phyloP scores from a whole-genome alignment of 805 yeast species.

The Saturnispora saitoi region DNA sequence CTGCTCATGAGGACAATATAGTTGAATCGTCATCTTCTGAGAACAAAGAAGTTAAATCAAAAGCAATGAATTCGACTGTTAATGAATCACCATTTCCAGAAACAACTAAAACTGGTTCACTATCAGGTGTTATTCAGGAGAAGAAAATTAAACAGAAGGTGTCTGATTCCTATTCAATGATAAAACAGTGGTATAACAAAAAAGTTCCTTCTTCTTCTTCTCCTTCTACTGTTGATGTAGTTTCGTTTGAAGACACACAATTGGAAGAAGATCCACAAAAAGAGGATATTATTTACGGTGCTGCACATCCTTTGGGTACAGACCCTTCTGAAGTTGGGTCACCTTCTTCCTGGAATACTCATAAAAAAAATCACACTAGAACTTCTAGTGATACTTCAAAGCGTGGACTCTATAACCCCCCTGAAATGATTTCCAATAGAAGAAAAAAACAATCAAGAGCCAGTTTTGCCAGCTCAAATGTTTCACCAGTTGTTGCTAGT shows the following conservation, averaged over 20 bases:
- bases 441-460: constrained; percentile 21
- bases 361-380: neutral
- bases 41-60: neutral
- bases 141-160: constrained; percentile 20
- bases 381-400: neutral
- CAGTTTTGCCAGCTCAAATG: neutral
- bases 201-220: neutral
- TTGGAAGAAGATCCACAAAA: neutral
- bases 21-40: neutral
- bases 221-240: neutral
- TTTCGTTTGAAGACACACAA: neutral
- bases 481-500: neutral
- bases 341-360: neutral
- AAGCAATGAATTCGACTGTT: neutral
- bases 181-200: constrained; percentile 63
- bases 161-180: constrained; percentile 42
- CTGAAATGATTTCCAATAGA: constrained; percentile 62
- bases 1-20: neutral
- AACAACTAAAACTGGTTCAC: neutral
- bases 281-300: neutral
- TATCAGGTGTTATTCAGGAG: neutral
- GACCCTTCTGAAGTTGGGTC: neutral
- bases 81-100: neutral
- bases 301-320: neutral
- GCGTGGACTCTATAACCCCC: constrained; percentile 31